These are phyloP conservation scores for Buxus sempervirens DNA, from an alignment of 164 flowering plant species.

Conservation along the genomic window DNA sequence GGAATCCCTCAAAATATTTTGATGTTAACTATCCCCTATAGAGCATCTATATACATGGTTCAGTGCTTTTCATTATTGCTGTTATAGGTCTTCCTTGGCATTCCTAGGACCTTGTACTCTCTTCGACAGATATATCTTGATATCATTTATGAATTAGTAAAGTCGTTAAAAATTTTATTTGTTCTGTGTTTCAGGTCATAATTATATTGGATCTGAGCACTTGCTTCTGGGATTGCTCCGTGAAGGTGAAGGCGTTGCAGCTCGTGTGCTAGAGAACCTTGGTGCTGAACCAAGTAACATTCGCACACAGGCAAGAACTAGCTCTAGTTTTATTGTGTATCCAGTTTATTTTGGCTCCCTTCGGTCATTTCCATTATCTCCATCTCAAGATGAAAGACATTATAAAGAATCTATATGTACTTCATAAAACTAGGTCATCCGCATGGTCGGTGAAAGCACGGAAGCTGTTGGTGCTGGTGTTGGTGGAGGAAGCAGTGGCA, in stretches of 20 bases:
- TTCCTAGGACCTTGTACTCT: too few relatives aligned
- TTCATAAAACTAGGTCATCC: conserved; percentile 47
- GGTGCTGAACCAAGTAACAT: conserved; percentile 74
- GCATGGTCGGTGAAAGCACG: conserved; percentile 85
- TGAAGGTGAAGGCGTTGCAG: conserved; percentile 66
- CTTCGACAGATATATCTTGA: too few relatives aligned
- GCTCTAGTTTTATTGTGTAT: neutral
- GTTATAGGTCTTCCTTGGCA: too few relatives aligned
- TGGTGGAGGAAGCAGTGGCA: conserved; percentile 48
- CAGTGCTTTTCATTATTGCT: too few relatives aligned
- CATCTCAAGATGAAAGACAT: neutral
- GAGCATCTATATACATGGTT: too few relatives aligned
- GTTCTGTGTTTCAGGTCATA: conserved; percentile 33
- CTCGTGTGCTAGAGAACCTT: conserved; percentile 68
- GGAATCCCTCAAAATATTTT: too few relatives aligned
- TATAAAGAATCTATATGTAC: neutral
- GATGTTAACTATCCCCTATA: too few relatives aligned
- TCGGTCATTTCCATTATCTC: too few relatives aligned
- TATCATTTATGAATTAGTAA: too few relatives aligned
- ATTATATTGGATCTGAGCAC: conserved; percentile 57
- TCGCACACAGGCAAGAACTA: conserved; percentile 55
- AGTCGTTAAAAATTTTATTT: too few relatives aligned
- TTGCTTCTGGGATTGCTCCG: conserved; percentile 55
- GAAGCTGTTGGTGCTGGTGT: conserved; percentile 63
- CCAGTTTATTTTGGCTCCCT: neutral